A percentile compares a stretch with the other conserved stretches of the same genome.
These are phyloP conservation scores for Calonectria pauciramosa DNA, from an alignment of 2,329 filamentous ascomycete genomes.

Conservation along the genomic window DNA sequence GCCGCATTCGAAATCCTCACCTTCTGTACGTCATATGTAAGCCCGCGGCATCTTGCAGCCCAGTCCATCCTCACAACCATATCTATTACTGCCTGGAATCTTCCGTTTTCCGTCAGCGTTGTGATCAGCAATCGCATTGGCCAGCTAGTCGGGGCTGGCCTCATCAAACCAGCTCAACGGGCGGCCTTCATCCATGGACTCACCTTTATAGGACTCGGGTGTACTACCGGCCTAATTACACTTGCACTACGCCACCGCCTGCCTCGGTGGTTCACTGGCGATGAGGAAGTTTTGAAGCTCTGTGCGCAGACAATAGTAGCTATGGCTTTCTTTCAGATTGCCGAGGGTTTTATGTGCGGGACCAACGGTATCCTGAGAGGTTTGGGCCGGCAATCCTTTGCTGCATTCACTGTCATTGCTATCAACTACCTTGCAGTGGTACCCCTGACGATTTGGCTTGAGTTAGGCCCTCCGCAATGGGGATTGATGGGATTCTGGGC, in stretches of 20 bases:
- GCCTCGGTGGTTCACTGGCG: background rate
- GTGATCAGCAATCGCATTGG: background rate
- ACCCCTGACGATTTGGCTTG: background rate
- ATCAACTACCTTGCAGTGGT: background rate
- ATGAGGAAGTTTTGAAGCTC: background rate
- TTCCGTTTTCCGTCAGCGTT: background rate
- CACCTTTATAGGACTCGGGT: background rate
- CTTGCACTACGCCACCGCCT: background rate
- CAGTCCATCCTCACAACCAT: conserved; percentile 2
- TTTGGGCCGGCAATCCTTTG: background rate
- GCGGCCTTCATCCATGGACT: background rate
- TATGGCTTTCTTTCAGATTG: background rate
- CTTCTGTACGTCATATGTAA: background rate
- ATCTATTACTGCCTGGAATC: background rate
- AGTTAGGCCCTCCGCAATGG: background rate
- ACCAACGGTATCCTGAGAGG: background rate
- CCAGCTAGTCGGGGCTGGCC: background rate
- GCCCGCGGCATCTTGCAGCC: background rate
- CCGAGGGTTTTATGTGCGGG: background rate
- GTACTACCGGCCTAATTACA: background rate
- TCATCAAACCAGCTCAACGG: background rate
- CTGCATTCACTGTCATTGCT: background rate
- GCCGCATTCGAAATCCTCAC: background rate
- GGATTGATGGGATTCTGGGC: background rate
- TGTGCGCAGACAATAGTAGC: background rate